Evolutionary conservation across 2,329 filamentous ascomycete species (phyloP).

Genomic region (Cladosporium halotolerans): DNA sequence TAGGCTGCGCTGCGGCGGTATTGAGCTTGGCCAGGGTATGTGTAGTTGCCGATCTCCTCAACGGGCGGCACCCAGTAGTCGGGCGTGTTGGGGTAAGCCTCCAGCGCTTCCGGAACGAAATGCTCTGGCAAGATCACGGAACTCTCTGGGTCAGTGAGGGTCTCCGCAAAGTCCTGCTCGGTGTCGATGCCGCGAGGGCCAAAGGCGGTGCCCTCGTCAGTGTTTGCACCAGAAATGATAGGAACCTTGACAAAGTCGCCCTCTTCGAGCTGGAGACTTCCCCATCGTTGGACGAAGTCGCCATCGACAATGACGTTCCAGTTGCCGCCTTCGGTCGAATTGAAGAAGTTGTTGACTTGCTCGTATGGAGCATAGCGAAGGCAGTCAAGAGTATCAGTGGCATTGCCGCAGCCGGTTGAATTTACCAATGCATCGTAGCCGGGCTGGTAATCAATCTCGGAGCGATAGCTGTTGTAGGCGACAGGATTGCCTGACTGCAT

Average conservation of each 20-base stretch:
- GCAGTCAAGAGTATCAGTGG: conserved; percentile 56
- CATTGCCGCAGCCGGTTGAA: conserved; percentile 53
- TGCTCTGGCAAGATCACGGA: conserved; percentile 27
- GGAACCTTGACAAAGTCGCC: conserved; percentile 57
- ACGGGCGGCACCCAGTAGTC: conserved; percentile 43
- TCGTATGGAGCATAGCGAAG: conserved; percentile 46
- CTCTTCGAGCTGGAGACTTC: conserved; percentile 47
- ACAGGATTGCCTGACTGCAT: conserved; percentile 37
- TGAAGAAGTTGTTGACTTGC: conserved; percentile 25
- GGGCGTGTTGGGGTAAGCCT: conserved; percentile 49
- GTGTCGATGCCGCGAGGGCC: conserved; percentile 50
- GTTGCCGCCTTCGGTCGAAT: conserved; percentile 23
- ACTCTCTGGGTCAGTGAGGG: conserved; percentile 28
- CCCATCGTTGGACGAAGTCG: conserved; percentile 49
- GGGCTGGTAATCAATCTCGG: conserved; percentile 38
- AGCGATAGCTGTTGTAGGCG: conserved; percentile 18
- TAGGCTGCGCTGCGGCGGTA: conserved; percentile 52
- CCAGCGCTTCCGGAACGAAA: conserved; percentile 29
- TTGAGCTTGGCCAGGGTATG: conserved; percentile 36
- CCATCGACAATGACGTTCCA: conserved; percentile 48
- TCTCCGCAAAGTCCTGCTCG: conserved; percentile 24
- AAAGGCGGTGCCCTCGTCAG: conserved; percentile 59
- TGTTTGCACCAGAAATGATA: conserved; percentile 58
- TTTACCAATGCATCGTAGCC: conserved; percentile 58
- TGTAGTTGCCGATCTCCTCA: conserved; percentile 33